These are phyloP conservation scores for Passiflora organensis DNA, from an alignment of 345 rosid species.

Conservation along the genomic window DNA sequence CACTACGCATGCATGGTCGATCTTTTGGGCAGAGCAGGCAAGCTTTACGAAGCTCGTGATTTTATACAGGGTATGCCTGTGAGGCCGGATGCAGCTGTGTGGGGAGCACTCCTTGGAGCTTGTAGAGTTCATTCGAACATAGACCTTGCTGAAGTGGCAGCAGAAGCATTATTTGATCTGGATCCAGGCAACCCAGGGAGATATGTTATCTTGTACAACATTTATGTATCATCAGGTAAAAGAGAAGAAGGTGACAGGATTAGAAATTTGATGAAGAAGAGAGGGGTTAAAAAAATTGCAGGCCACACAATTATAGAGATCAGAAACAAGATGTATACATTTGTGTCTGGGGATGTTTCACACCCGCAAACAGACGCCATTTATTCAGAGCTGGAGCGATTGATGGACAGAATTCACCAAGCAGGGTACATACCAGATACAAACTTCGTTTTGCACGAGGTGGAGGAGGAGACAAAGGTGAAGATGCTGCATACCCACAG, in stretches of 20 bases:
- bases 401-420: constrained; percentile 15
- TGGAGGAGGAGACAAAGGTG: constrained; percentile 16
- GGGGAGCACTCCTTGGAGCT: constrained; percentile 53
- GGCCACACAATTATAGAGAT: constrained; percentile 31
- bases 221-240: constrained; percentile 49
- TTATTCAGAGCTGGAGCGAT: constrained; percentile 7
- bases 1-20: constrained; percentile 55
- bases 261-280: constrained; percentile 41
- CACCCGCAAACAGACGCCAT: constrained; percentile 11
- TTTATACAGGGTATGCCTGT: constrained; percentile 44
- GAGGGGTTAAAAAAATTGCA: constrained; percentile 39
- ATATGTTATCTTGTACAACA: constrained; percentile 53
- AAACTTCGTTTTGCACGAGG: constrained; percentile 12
- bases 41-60: constrained; percentile 30
- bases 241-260: constrained; percentile 46
- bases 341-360: constrained; percentile 9
- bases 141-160: constrained; percentile 46
- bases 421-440: constrained; percentile 14
- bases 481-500: constrained; percentile 9
- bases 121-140: constrained; percentile 42
- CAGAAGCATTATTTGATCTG: constrained; percentile 38
- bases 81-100: constrained; percentile 36
- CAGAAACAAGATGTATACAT: constrained; percentile 2
- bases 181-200: constrained; percentile 49
- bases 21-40: constrained; percentile 46